A percentile compares a stretch with the other conserved stretches of the same genome.
Evolutionary conservation across 2,329 filamentous ascomycete genomes (phyloP).

Genomic region (Fusarium robinianum): DNA sequence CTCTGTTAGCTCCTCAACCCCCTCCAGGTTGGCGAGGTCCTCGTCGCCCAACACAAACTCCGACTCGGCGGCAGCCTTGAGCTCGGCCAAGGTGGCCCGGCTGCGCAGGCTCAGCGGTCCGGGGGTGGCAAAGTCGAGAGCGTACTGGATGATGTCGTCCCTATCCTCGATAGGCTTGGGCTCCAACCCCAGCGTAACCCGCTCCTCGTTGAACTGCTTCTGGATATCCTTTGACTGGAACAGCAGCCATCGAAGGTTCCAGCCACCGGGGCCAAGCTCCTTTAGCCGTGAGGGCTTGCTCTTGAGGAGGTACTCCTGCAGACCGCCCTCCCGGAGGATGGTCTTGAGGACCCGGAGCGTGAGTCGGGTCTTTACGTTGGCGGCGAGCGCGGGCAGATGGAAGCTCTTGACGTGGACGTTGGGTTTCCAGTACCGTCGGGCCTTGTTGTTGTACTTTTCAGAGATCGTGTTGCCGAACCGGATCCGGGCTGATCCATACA

Average conservation of each 20-base stretch:
- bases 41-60: conserved; percentile 54
- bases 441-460: conserved; percentile 70
- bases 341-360: conserved; percentile 71
- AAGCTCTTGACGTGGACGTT: conserved; percentile 73
- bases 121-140: conserved; percentile 49
- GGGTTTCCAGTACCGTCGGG: conserved; percentile 73
- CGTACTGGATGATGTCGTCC: conserved; percentile 47
- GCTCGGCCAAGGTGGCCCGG: conserved; percentile 45
- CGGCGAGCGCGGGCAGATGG: conserved; percentile 65
- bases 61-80: conserved; percentile 41
- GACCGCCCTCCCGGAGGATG: conserved; percentile 82
- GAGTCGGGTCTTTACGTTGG: conserved; percentile 68
- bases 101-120: conserved; percentile 45
- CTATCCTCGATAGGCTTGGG: conserved; percentile 44
- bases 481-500: conserved; percentile 72
- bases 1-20: conserved; percentile 46
- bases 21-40: conserved; percentile 44
- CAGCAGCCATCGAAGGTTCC: conserved; percentile 86
- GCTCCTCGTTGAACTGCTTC: conserved; percentile 67
- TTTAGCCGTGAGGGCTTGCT: conserved; percentile 76
- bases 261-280: conserved; percentile 87
- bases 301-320: conserved; percentile 90
- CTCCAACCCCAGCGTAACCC: conserved; percentile 65
- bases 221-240: conserved; percentile 76
- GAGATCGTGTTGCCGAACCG: conserved; percentile 82